Percentiles rank a stretch among this genome's conserved stretches.
phyloP scores from a whole-genome alignment of 1,139 yeast genomes.

The Lodderomyces beijingensis region DNA sequence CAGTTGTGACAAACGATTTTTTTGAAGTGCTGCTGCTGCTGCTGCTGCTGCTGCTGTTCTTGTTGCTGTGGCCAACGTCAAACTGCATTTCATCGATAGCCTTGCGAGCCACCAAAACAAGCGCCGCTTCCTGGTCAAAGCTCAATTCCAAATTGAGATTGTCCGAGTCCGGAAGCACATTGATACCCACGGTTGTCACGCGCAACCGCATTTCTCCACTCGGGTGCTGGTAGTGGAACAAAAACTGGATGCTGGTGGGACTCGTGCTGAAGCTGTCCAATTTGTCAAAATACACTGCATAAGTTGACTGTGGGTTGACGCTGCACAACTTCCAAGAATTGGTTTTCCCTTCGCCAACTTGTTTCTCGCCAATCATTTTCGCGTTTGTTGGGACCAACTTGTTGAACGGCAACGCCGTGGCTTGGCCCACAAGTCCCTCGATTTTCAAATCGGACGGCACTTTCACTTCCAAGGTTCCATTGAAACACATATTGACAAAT shows the following conservation, averaged over 20 bases:
- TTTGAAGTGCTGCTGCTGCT: too few species aligned
- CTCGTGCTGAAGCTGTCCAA: conserved; percentile 27
- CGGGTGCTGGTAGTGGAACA: conserved; percentile 70
- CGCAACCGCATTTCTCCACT: conserved; percentile 41
- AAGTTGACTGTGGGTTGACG: conserved; percentile 53
- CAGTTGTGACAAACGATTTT: conserved; percentile 17
- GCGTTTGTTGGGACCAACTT: conserved; percentile 17
- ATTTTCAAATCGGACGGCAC: conserved; percentile 45
- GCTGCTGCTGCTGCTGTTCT: too few species aligned
- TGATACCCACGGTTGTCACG: conserved; percentile 50
- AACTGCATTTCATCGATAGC: conserved; percentile 44
- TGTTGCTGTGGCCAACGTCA: conserved; percentile 4
- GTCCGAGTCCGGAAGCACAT: conserved; percentile 43
- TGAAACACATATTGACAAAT: conserved; percentile 48
- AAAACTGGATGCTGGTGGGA: conserved; percentile 54
- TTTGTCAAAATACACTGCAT: conserved; percentile 54
- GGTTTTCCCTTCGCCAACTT: conserved; percentile 50
- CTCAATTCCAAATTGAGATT: conserved; percentile 32
- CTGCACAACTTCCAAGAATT: conserved; percentile 60
- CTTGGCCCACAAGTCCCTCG: conserved; percentile 60
- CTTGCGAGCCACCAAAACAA: conserved; percentile 55
- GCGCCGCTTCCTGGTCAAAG: conserved; percentile 71
- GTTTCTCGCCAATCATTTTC: conserved; percentile 23
- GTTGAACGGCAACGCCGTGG: conserved; percentile 35
- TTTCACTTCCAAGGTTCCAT: conserved; percentile 56